Evolutionary conservation across 805 yeast species (phyloP).

Genomic region (Teunomyces tritomae): DNA sequence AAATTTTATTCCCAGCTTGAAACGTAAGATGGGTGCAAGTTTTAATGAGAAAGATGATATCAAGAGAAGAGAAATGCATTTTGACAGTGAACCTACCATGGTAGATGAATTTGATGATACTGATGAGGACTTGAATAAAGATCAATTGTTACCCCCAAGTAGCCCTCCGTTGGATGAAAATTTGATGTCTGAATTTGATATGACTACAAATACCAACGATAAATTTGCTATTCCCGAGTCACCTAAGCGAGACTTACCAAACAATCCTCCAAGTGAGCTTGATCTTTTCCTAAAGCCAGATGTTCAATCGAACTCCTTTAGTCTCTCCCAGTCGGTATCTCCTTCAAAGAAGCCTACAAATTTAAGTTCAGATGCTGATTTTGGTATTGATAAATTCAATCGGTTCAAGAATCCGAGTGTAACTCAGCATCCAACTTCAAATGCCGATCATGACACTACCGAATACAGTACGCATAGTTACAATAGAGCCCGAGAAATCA

Average conservation of each 20-base stretch:
- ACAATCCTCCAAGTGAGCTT: conserved; percentile 7
- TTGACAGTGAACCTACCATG: conserved; percentile 17
- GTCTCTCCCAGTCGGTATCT: conserved; percentile 4
- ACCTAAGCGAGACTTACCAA: conserved; percentile 13
- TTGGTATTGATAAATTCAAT: conserved; percentile 52
- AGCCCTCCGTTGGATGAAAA: conserved; percentile 37
- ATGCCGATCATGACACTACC: conserved; percentile 28
- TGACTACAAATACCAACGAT: conserved; percentile 19
- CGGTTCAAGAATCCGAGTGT: conserved; percentile 30
- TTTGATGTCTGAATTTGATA: conserved; percentile 31
- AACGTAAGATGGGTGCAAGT: conserved; percentile 42
- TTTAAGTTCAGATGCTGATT: conserved; percentile 40
- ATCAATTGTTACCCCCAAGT: conserved; percentile 25
- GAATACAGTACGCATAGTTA: conserved; percentile 13
- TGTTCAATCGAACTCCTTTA: neutral
- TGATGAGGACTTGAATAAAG: conserved; percentile 9
- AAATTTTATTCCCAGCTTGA: conserved; percentile 29
- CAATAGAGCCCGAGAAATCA: conserved; percentile 38
- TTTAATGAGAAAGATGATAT: conserved; percentile 42
- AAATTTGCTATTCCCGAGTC: conserved; percentile 25
- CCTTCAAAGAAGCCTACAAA: conserved; percentile 2
- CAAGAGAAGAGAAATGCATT: conserved; percentile 30
- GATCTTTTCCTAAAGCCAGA: conserved; percentile 6
- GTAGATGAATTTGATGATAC: conserved; percentile 15
- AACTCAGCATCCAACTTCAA: conserved; percentile 25